Conservation (phyloP, 495 filamentous ascomycete species). For the Glutinoglossum americanum region DNA sequence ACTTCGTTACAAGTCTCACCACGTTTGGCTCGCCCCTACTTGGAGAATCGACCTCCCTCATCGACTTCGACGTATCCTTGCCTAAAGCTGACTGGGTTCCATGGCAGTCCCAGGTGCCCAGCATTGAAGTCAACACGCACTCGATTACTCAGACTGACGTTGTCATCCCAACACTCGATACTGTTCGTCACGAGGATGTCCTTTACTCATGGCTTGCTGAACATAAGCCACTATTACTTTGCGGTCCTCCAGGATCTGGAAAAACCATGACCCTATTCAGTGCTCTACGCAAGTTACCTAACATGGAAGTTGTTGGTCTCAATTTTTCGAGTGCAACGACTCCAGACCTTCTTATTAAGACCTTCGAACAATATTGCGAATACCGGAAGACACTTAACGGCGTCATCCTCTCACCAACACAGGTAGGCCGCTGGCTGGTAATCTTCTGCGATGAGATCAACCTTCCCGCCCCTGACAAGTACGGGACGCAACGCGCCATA, state of each 20-base stretch:
- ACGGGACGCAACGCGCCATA: constrained; percentile 90
- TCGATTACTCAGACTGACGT: constrained; percentile 93
- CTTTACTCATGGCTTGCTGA: constrained; percentile 98
- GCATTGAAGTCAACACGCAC: constrained; percentile 91
- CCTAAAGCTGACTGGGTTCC: constrained; percentile 71
- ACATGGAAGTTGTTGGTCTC: constrained; percentile 96
- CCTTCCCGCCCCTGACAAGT: constrained; percentile 92
- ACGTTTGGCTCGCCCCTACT: constrained; percentile 65
- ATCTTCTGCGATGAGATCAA: constrained; percentile 99
- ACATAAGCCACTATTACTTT: constrained; percentile 89
- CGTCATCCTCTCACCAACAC: constrained; percentile 82
- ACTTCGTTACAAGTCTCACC: constrained; percentile 53
- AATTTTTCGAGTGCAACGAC: constrained; percentile 99
- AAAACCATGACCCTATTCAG: constrained; percentile 99
- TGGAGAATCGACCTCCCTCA: constrained; percentile 56
- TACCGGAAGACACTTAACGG: constrained; percentile 96
- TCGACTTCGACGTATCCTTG: constrained; percentile 81
- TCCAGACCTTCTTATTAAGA: constrained; percentile 92
- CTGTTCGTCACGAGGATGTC: constrained; percentile 90
- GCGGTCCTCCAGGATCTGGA: constrained; percentile 91
- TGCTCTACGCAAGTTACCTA: constrained; percentile 81
- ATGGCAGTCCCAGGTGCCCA: constrained; percentile 88
- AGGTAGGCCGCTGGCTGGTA: constrained; percentile 94
- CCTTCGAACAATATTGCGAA: constrained; percentile 98
- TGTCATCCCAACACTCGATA: constrained; percentile 92